Evolutionary conservation across 2,329 filamentous ascomycete species (phyloP).

Genomic region (Trichoderma simmonsii): DNA sequence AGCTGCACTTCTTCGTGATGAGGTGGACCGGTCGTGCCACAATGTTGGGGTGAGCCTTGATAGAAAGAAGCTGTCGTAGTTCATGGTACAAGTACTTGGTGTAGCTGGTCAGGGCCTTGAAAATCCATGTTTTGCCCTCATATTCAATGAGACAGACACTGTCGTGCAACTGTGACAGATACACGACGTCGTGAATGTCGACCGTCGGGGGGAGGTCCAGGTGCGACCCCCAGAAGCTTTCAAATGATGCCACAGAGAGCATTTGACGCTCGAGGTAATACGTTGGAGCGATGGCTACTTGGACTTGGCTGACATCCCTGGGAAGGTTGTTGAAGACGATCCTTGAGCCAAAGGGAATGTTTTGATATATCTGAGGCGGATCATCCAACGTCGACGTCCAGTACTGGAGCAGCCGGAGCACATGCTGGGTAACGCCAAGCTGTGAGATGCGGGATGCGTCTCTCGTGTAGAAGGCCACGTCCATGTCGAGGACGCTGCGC

Average conservation of each 20-base stretch:
- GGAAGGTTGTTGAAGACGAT: constrained; percentile 54
- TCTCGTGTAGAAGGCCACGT: constrained; percentile 54
- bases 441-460: constrained; percentile 46
- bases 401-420: constrained; percentile 51
- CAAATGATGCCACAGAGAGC: constrained; percentile 42
- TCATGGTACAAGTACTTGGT: constrained; percentile 62
- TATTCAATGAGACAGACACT: constrained; percentile 55
- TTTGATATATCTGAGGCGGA: constrained; percentile 38
- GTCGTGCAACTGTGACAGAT: constrained; percentile 55
- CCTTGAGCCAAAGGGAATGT: constrained; percentile 54
- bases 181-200: constrained; percentile 48
- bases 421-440: constrained; percentile 51
- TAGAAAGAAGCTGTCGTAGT: constrained; percentile 51
- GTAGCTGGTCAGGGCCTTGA: constrained; percentile 57
- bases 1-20: constrained; percentile 53
- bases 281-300: constrained; percentile 47
- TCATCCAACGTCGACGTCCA: constrained; percentile 43
- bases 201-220: constrained; percentile 44
- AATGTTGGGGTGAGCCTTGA: constrained; percentile 52
- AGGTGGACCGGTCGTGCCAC: constrained; percentile 51
- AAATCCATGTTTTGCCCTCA: constrained; percentile 43
- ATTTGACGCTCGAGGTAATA: constrained; percentile 54
- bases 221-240: constrained; percentile 41
- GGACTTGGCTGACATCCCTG: constrained; percentile 44
- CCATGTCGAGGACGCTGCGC: constrained; percentile 45